Evolutionary conservation across 176 grass and related monocot species (phyloP).

Genomic region (Avena sativa): DNA sequence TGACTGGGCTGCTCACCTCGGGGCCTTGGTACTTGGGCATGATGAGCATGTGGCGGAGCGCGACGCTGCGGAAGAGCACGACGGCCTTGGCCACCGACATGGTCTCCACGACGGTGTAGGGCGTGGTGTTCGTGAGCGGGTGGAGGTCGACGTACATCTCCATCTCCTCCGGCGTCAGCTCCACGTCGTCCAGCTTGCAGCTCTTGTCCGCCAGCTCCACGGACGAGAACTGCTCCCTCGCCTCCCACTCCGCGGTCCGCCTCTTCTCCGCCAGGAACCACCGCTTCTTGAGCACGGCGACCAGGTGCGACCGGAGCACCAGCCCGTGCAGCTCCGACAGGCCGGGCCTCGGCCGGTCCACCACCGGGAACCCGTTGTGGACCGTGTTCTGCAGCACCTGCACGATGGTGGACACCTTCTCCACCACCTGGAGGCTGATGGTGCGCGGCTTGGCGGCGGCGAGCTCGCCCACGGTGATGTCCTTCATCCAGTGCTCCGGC

Average conservation of each 20-base stretch:
- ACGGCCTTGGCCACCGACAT: constrained; percentile 96
- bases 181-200: constrained; percentile 32
- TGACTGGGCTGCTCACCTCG: constrained; percentile 54
- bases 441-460: constrained; percentile 59
- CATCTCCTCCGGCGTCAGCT: constrained; percentile 68
- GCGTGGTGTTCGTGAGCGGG: constrained; percentile 90
- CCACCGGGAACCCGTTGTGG: constrained; percentile 91
- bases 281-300: constrained; percentile 69
- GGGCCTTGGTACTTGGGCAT: constrained; percentile 88
- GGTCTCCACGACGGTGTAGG: constrained; percentile 96
- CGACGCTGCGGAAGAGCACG: constrained; percentile 81
- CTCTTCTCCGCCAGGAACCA: constrained; percentile 79
- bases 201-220: constrained; percentile 71
- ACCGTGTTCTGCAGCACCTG: constrained; percentile 53
- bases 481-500: constrained; percentile 95
- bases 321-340: constrained; percentile 81
- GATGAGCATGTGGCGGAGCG: constrained; percentile 86
- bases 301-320: constrained; percentile 75
- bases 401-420: constrained; percentile 67
- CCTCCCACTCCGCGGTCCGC: constrained; percentile 77
- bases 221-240: constrained; percentile 69
- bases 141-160: constrained; percentile 87
- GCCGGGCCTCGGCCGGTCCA: constrained; percentile 46
- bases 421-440: constrained; percentile 64
- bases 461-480: constrained; percentile 80